Conservation (phyloP, 2,329 filamentous ascomycete species). For the Colletotrichum sp. region DNA sequence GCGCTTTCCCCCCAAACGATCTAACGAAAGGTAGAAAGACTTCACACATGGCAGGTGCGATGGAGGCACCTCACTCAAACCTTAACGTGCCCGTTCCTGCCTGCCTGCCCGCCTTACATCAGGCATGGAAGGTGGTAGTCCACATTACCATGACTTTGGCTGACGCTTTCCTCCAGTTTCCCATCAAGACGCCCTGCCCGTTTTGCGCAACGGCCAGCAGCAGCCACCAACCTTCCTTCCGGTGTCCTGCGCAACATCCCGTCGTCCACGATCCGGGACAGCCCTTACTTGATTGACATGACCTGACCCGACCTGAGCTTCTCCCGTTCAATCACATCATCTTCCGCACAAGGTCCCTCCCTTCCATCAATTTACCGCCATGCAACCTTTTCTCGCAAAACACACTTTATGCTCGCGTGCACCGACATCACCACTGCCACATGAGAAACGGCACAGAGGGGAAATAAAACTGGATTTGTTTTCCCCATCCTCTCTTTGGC, state of each 20-base stretch:
- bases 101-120: neutral
- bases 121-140: conserved; percentile 7
- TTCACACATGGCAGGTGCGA: conserved; percentile 5
- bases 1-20: neutral
- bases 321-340: conserved; percentile 1
- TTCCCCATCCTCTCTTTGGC: conserved; percentile 17
- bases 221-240: neutral
- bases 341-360: conserved; percentile 1
- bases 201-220: neutral
- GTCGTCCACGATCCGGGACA: neutral
- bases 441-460: neutral
- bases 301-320: neutral
- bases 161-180: neutral
- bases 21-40: neutral
- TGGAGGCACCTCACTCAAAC: conserved; percentile 8
- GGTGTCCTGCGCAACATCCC: neutral
- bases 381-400: neutral
- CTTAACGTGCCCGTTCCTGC: neutral
- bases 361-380: neutral
- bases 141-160: neutral
- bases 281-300: neutral
- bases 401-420: neutral
- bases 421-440: neutral
- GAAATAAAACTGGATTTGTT: neutral
- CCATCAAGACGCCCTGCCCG: neutral